Base-by-base conservation (phyloP, 805 yeast species). In the Pichia rugopelliculosa region DNA sequence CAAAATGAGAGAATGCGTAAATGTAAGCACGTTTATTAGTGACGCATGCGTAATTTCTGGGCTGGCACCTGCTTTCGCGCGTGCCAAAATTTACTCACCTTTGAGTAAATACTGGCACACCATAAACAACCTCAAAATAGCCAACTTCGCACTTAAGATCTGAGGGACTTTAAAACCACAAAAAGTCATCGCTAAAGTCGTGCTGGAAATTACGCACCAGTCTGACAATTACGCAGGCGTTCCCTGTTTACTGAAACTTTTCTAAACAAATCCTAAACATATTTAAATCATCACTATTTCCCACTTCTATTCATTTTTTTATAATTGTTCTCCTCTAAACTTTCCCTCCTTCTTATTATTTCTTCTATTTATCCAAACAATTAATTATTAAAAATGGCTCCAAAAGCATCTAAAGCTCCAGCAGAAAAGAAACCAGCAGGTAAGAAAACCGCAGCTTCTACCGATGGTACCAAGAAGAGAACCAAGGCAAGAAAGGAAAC, bases 401-500 rank as follows among this genome's bases (percentile, higher is more conserved):
- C 84, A 70, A 74, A 73, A 65, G 76, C 97, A 71, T 90, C 96
- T 65, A 90, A 90, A 76, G 96, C 96, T 59, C 96, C 96, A 67
- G 95, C 95, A 72, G 95, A 86, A 74, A 87, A 88, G 83, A 88
- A 87, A 76, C 87, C 87, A 67, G 79, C 96, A 68, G 87, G 87
- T 65, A 85, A 84, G 80, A 89, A 87, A 79, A 87, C 95, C 68
- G 79, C 95, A 56, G 51, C 52, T 22, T 75, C 87, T 56, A 67
- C 85, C 59, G 90, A 81, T 65, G 72, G 82, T 69, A 6, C 34
- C 15, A 89, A 88, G 82, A 90, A 86, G 85, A 88, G 95, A 79
- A 68, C 87, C 60, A 90, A 89, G 84, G 74, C 90, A 64, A 88
- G 97, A 83, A 89, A 88, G 85, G 97, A 91, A 77, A 88, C 97